Base-by-base conservation (phyloP, 352 stramenopile genomes). In the Phytophthora cryptogea region DNA sequence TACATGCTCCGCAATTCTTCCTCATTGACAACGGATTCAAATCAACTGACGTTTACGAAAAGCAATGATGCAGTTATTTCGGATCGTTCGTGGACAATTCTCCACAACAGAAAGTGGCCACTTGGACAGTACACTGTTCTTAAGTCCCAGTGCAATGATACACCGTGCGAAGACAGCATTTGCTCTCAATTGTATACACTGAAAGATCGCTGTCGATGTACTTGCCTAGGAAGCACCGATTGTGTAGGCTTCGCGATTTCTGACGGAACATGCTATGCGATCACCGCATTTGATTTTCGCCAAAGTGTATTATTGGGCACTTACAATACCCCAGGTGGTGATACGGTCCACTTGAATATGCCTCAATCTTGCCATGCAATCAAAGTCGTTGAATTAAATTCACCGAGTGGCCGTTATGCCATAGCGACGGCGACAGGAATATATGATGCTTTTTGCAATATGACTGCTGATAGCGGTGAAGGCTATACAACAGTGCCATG, bases 401-500 rank as follows among this genome's bases (percentile, higher is more conserved):
- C 74, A 13, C 8, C 47, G 10, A 83, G 63, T 23, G 74, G 71
- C 0, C 40, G 68, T 6, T 86, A 82, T 47, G 52, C 70, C 14
- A 84, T 89, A 23, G 72, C 74, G 5, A 89, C 79, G 8, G 63
- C 57, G 10, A 40, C 50, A 32, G 64, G 76, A 7, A 49, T 89
- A 20, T 62, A 77, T 30, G 62, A 54, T 45, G 70, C 59, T n/a
- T 85, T 66, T 59, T 89, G 79, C 35, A 78, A 85, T 31, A 89
- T 89, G 79, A 57, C 53, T 0, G 39, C 74, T 35, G 74, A 86
- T 55, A 71, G 60, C 14, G 67, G 59, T 2, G 81, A 80, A 40
- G 79, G 79, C 0, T 88, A 86, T 57, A 89, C 76, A 14, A 56
- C 80, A 16, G 55, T 85, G 4, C 76, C 79, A 1, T 89, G 79